Evolutionary conservation across 1,139 yeast species (phyloP), one percentile per base, ranked within the genome.

Genomic region (Pichia sp.): DNA sequence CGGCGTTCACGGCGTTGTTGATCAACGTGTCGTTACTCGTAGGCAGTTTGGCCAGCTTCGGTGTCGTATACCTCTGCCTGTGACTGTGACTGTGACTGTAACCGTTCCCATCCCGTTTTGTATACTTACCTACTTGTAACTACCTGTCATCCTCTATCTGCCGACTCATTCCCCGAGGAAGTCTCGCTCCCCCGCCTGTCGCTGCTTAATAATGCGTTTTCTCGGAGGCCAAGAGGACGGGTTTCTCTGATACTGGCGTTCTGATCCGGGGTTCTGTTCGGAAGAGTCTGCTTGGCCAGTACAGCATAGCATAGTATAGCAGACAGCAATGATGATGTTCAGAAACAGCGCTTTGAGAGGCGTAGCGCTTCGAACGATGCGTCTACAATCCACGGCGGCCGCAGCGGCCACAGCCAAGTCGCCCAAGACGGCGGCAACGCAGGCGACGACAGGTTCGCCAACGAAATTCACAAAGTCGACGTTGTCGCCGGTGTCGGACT

Each of bases 1-100:
- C 97, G 43, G 97, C 97, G 3, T 87, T 90, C 68, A 87, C 95
- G 55, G 82, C 90, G 1, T 81, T 90, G 16, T 82, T 87, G 61
- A 76, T 90, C 53, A 85, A 92, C 57, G 65, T 81, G 23, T 96
- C 96, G 0, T 75, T 90, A 54, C 84, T 95, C 0, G 74, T 79
- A 3, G 97, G 98, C 1, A 84, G 95, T 60, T 64, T 90, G 1
- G 68, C 85, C 52, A 85, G 96, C 64, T 89, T 89, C 66, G 65
- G 81, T 1, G 76, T 88, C 55, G 90, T 85, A 2, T 69, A 64
- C 44, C 30, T 62, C 36, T 54, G 52, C 41, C 8, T 49, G 10
- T 51, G 36, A 43, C 10, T 5, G 13, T n/a, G 29, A n/a, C 29
- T 42, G 29, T 11, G 6, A 42, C n/a, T n/a, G n/a, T n/a, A n/a